Percentiles rank a stretch among this genome's conserved stretches.
phyloP scores from a whole-genome alignment of 148 eudicot species.

The Fagopyrum esculentum region DNA sequence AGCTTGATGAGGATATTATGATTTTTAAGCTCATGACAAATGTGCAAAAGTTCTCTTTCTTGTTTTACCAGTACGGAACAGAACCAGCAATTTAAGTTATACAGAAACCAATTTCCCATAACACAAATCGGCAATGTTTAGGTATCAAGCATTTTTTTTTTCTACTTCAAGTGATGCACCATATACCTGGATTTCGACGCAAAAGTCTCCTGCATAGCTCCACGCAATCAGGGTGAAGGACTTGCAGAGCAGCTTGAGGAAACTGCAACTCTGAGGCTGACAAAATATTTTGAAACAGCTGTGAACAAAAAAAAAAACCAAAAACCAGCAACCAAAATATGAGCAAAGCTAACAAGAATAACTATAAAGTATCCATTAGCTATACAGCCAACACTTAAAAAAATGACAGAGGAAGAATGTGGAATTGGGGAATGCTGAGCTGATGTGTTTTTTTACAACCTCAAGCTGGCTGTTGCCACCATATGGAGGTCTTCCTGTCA shows the following conservation, averaged over 20 bases:
- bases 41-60: neutral
- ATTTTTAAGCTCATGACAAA: neutral
- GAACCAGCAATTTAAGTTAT: neutral
- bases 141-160: neutral
- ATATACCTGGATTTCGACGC: slow-evolving; percentile 42
- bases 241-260: slow-evolving; percentile 35
- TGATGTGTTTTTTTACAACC: slow-evolving; percentile 20
- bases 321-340: slow-evolving; percentile 3
- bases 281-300: slow-evolving; percentile 49
- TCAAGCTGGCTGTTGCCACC: slow-evolving; percentile 34
- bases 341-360: neutral
- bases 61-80: neutral
- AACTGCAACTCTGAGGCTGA: slow-evolving; percentile 31
- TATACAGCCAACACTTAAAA: neutral
- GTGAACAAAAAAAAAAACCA: slow-evolving; percentile 9
- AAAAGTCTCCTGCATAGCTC: slow-evolving; percentile 43
- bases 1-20: neutral
- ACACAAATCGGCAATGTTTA: neutral
- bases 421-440: neutral
- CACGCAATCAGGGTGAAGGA: slow-evolving; percentile 37
- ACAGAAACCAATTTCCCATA: slow-evolving; percentile 1
- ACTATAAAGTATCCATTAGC: neutral
- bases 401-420: neutral
- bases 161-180: neutral
- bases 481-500: slow-evolving; percentile 44